A percentile compares a stretch with the other conserved stretches of the same genome.
phyloP scores from a whole-genome alignment of 257 asterid genomes.

The Nicotiana undulata region DNA sequence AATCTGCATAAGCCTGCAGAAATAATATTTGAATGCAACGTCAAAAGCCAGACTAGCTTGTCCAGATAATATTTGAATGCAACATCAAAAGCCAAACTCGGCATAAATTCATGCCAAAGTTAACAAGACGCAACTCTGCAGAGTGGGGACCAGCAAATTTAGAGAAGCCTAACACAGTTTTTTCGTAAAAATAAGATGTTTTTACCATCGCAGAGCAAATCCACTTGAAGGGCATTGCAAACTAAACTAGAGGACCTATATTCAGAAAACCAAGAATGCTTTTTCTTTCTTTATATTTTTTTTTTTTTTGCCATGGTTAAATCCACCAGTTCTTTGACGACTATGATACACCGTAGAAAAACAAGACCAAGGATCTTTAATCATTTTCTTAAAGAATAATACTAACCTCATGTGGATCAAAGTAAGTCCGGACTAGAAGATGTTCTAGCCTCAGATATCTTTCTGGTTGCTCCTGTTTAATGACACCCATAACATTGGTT shows the following conservation, averaged over 20 bases:
- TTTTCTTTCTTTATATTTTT: not conserved
- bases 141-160: too few species aligned
- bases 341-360: not conserved
- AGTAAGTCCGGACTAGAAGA: constrained; percentile 87
- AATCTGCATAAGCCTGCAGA: constrained; percentile 12
- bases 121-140: not conserved
- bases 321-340: not conserved
- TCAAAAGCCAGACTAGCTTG: not conserved
- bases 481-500: constrained; percentile 96
- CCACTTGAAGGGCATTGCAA: not conserved
- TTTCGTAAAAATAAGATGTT: not conserved
- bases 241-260: not conserved
- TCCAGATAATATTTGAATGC: not conserved
- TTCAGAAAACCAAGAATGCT: not conserved
- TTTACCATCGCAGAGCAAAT: not conserved
- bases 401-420: constrained; percentile 86
- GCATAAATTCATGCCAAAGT: not conserved
- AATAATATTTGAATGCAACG: not conserved
- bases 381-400: not conserved
- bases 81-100: not conserved
- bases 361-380: not conserved
- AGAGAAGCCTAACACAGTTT: not conserved
- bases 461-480: constrained; percentile 97
- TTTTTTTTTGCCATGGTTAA: not conserved
- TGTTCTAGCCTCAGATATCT: constrained; percentile 92